Conservation (phyloP, 202 grass and related monocot species). For the Panicum hallii region DNA sequence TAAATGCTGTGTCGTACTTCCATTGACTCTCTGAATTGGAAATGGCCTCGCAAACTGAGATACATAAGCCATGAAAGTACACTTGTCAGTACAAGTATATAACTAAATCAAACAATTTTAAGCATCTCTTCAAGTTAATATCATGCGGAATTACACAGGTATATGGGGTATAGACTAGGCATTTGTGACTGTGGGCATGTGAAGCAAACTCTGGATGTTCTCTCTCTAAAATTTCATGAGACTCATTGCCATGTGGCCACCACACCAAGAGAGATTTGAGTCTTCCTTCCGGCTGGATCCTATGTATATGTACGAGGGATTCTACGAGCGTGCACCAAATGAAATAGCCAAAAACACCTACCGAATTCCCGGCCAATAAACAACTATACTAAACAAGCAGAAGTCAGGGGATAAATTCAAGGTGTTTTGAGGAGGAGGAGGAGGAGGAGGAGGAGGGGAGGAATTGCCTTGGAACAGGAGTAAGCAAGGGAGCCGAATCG, state of each 20-base stretch:
- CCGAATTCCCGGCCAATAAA: conserved; percentile 18
- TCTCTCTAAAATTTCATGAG: neutral
- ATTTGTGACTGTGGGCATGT: neutral
- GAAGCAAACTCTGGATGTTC: neutral
- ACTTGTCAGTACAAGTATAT: conserved; percentile 1
- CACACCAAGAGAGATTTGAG: conserved; percentile 1
- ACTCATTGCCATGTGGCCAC: neutral
- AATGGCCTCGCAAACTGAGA: conserved; percentile 52
- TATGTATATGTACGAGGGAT: neutral
- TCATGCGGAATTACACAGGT: neutral
- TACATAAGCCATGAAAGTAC: conserved; percentile 23
- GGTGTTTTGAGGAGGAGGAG: neutral
- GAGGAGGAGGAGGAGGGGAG: neutral
- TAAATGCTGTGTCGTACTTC: conserved; percentile 5
- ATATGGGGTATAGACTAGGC: neutral
- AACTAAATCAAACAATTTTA: conserved; percentile 3
- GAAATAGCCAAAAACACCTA: conserved; percentile 19
- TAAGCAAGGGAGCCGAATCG: conserved; percentile 38
- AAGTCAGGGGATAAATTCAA: neutral
- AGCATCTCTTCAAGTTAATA: neutral
- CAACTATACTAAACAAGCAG: neutral
- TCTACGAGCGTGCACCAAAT: neutral
- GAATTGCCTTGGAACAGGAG: conserved; percentile 43
- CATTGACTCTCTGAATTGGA: conserved; percentile 36
- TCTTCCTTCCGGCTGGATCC: neutral